Percentiles rank a stretch among this genome's conserved stretches.
phyloP scores from a whole-genome alignment of 495 filamentous ascomycete genomes.

The Aspergillus ostianus region DNA sequence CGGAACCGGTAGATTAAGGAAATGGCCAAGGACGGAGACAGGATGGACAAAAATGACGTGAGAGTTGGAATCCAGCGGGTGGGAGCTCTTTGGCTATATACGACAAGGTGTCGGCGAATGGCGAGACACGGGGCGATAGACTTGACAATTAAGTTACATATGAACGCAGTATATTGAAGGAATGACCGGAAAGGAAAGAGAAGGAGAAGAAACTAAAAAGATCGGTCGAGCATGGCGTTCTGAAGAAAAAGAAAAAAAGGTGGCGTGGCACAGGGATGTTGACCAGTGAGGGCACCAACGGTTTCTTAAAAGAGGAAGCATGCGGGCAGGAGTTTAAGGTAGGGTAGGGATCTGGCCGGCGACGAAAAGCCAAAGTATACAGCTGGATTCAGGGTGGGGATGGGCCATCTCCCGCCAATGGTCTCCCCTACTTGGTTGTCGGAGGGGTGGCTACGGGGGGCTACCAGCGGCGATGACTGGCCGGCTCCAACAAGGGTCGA shows the following conservation, averaged over 20 bases:
- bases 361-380: background rate
- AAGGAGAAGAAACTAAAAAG: background rate
- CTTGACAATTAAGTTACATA: too few relatives aligned
- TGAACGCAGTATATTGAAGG: too few relatives aligned
- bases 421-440: background rate
- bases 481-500: too few relatives aligned
- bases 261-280: background rate
- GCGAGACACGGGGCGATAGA: background rate
- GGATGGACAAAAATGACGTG: background rate
- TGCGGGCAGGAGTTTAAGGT: too few relatives aligned
- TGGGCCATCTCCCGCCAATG: background rate
- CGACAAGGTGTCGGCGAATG: background rate
- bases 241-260: background rate
- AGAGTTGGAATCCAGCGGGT: background rate
- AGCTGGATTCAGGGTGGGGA: background rate
- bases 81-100: background rate
- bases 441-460: background rate
- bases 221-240: background rate
- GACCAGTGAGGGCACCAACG: background rate
- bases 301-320: background rate
- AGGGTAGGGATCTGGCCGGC: too few relatives aligned
- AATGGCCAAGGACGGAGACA: background rate
- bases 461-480: slow-evolving; percentile 5
- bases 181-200: background rate
- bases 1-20: background rate